Percentiles rank a stretch among this genome's conserved stretches.
Conservation (phyloP, 768 basidiomycete species). For the Candolleomyces eurysporus region DNA sequence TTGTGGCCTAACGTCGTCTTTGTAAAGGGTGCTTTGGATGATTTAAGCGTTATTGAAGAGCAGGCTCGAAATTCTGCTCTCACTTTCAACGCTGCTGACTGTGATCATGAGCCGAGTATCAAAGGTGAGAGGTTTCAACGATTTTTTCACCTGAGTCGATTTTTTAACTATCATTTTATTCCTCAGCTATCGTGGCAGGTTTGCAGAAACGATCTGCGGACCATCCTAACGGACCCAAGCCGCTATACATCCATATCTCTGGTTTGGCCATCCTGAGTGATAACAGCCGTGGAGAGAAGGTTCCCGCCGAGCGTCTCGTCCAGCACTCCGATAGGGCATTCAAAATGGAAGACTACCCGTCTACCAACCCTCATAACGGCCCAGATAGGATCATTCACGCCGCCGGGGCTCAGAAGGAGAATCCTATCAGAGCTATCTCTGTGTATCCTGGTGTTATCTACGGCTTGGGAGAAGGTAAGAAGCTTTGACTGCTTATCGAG, state of each 20-base stretch:
- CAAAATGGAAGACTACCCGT: constrained; percentile 24
- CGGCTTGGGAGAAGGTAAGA: constrained; percentile 37
- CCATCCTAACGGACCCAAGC: constrained; percentile 26
- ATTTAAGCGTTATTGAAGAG: constrained; percentile 31
- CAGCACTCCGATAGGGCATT: constrained; percentile 38
- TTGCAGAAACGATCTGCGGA: background rate
- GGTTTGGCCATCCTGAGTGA: constrained; percentile 40
- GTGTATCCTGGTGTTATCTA: constrained; percentile 42
- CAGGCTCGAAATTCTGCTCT: constrained; percentile 34
- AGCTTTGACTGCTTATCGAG: background rate
- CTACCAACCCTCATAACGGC: constrained; percentile 18
- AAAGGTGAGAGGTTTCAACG: constrained; percentile 21
- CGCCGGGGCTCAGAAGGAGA: constrained; percentile 37
- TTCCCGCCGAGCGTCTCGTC: constrained; percentile 24
- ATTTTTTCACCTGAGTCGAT: background rate
- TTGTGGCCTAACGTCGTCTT: constrained; percentile 32
- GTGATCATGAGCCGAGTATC: constrained; percentile 34
- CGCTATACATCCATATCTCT: constrained; percentile 43
- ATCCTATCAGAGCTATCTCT: constrained; percentile 43
- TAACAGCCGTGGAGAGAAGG: constrained; percentile 36
- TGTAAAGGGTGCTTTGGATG: constrained; percentile 38
- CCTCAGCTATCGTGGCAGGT: background rate
- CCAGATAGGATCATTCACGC: constrained; percentile 31
- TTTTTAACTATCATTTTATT: too few relatives aligned
- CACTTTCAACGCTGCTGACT: constrained; percentile 40